A percentile compares a stretch with the other conserved stretches of the same genome.
These are phyloP conservation scores for Schwanniomyces etchellsii DNA, from an alignment of 1,139 yeast genomes.

Conservation along the genomic window DNA sequence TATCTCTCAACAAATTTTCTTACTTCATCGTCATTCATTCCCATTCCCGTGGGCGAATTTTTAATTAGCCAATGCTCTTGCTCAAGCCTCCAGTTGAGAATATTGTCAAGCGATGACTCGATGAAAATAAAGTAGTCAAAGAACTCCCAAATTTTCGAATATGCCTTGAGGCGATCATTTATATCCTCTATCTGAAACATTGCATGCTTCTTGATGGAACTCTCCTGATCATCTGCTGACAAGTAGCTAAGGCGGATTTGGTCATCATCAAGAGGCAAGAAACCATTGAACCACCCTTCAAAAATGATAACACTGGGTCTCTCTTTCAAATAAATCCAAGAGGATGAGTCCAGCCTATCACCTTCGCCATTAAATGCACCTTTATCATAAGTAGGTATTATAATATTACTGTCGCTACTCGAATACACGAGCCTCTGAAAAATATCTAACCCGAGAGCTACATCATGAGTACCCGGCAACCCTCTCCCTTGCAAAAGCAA, in stretches of 20 bases:
- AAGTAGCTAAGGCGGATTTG: constrained; percentile 18
- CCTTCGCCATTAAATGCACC: constrained; percentile 71
- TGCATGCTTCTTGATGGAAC: constrained; percentile 17
- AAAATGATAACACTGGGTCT: constrained; percentile 63
- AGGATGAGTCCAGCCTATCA: constrained; percentile 46
- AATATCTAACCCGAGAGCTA: constrained; percentile 19
- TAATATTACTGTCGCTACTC: constrained; percentile 12
- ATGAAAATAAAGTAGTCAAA: constrained; percentile 58
- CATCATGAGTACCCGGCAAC: constrained; percentile 91
- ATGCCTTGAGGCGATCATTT: constrained; percentile 44
- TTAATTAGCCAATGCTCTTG: constrained; percentile 71
- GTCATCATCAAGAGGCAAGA: constrained; percentile 32
- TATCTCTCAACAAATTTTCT: constrained; percentile 67
- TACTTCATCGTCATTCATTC: constrained; percentile 78
- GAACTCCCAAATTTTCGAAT: constrained; percentile 51
- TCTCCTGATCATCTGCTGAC: constrained; percentile 11
- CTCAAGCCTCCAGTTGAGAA: constrained; percentile 75
- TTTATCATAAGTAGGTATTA: constrained; percentile 75
- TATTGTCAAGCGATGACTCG: constrained; percentile 57
- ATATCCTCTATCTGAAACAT: constrained; percentile 33
- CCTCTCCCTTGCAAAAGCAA: constrained; percentile 73
- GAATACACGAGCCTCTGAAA: constrained; percentile 13
- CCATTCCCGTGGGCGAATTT: constrained; percentile 43
- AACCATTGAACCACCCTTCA: constrained; percentile 97
- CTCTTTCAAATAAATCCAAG: constrained; percentile 31